Evolutionary conservation across 208 protist genomes (phyloP).

Genomic region (Acanthamoeba sp.): DNA sequence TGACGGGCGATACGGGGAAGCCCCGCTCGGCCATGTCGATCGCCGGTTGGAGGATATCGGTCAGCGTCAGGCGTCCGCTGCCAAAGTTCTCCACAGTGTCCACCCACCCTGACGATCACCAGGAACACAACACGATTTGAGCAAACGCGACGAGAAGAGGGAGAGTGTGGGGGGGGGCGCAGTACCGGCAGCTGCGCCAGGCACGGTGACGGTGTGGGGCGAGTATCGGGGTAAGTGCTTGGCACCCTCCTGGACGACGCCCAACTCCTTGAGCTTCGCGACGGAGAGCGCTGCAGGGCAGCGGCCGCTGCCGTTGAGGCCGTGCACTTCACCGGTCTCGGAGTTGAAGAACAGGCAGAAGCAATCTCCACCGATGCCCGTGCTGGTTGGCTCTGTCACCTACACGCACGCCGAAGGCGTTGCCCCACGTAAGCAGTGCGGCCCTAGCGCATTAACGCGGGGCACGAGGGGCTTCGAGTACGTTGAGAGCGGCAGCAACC

Average conservation of each 20-base stretch:
- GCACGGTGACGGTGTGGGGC: slow-evolving; percentile 86
- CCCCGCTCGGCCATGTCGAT: slow-evolving; percentile 84
- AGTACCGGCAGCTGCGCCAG: slow-evolving; percentile 78
- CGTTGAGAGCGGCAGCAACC: slow-evolving; percentile 83
- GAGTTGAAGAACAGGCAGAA: slow-evolving; percentile 87
- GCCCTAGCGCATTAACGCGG: no score
- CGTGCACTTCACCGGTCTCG: slow-evolving; percentile 76
- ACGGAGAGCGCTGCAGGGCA: slow-evolving; percentile 77
- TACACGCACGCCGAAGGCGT: neutral
- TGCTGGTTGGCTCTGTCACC: slow-evolving; percentile 82
- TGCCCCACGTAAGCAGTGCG: neutral
- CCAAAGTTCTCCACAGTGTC: slow-evolving; percentile 87
- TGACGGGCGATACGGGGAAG: slow-evolving; percentile 78
- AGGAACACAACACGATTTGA: neutral
- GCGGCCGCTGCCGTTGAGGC: slow-evolving; percentile 87
- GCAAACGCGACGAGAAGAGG: neutral
- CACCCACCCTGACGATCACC: slow-evolving; percentile 77
- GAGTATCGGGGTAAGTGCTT: slow-evolving; percentile 37
- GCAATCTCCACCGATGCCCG: slow-evolving; percentile 89
- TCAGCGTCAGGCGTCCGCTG: slow-evolving; percentile 79
- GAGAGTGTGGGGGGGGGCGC: no score
- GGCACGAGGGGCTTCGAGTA: slow-evolving; percentile 80
- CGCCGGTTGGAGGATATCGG: slow-evolving; percentile 84
- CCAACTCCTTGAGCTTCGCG: slow-evolving; percentile 57
- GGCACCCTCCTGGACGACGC: neutral